Percentiles rank a stretch among this genome's conserved stretches.
These are phyloP conservation scores for Telfairia occidentalis DNA, from an alignment of 331 rosid genomes.

Conservation along the genomic window DNA sequence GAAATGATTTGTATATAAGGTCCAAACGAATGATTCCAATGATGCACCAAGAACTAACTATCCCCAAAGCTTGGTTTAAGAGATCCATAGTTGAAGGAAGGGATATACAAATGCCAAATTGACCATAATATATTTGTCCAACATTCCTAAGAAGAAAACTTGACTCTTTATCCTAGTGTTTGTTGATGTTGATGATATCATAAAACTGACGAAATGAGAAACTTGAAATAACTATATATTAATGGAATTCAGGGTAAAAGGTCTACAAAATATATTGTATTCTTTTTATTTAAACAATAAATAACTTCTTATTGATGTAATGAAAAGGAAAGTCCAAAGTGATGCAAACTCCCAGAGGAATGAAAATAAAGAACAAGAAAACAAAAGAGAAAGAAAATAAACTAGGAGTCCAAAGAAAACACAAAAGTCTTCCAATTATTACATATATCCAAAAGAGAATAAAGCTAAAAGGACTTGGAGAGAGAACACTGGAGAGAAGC, in stretches of 20 bases:
- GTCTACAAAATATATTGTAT: not conserved
- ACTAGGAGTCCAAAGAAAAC: too few species aligned
- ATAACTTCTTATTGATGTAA: not conserved
- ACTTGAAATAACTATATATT: not conserved
- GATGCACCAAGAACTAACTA: not conserved
- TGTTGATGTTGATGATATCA: not conserved
- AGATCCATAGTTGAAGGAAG: not conserved
- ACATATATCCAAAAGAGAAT: too few species aligned
- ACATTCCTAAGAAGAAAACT: not conserved
- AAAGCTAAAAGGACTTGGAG: too few species aligned
- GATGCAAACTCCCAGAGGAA: too few species aligned
- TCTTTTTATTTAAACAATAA: too few species aligned
- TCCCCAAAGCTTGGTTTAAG: not conserved
- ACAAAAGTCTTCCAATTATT: too few species aligned
- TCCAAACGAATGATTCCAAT: not conserved
- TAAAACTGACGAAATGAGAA: not conserved
- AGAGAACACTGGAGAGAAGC: too few species aligned
- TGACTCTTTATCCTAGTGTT: too few species aligned
- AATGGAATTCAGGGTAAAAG: not conserved
- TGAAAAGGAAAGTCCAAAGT: too few species aligned
- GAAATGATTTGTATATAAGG: not conserved
- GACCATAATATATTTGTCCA: not conserved
- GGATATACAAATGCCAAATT: not conserved
- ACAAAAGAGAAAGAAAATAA: too few species aligned
- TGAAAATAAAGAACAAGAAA: too few species aligned